Evolutionary conservation across 2,329 filamentous ascomycete species (phyloP).

Genomic region (Trichoderma sp.): DNA sequence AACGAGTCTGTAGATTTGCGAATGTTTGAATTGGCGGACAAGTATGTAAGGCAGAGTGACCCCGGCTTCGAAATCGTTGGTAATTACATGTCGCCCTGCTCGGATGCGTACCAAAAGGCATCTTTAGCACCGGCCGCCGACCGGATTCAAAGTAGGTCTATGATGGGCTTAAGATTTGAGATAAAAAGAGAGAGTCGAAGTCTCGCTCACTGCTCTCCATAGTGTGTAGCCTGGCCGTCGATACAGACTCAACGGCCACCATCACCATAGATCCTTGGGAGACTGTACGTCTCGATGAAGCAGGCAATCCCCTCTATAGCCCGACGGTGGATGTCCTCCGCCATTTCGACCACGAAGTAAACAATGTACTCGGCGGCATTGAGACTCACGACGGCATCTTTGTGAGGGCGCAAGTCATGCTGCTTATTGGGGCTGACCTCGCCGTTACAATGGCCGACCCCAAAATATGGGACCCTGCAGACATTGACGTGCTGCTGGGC

Average conservation of each 20-base stretch:
- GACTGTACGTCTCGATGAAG: slow-evolving; percentile 45
- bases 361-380: slow-evolving; percentile 74
- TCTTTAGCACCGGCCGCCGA: slow-evolving; percentile 43
- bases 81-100: slow-evolving; percentile 57
- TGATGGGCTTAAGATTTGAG: background rate
- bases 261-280: slow-evolving; percentile 85
- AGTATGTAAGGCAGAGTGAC: slow-evolving; percentile 64
- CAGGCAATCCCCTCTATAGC: slow-evolving; percentile 72
- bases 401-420: slow-evolving; percentile 65
- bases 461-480: slow-evolving; percentile 75
- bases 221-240: slow-evolving; percentile 76
- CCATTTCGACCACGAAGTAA: slow-evolving; percentile 84
- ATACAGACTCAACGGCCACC: slow-evolving; percentile 66
- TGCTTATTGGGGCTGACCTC: slow-evolving; percentile 74
- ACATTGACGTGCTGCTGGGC: slow-evolving; percentile 81
- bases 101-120: slow-evolving; percentile 43
- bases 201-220: background rate
- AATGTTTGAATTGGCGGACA: slow-evolving; percentile 82
- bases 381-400: slow-evolving; percentile 63
- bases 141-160: slow-evolving; percentile 48
- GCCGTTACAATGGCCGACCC: slow-evolving; percentile 70
- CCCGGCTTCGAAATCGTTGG: slow-evolving; percentile 75
- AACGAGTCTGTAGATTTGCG: slow-evolving; percentile 54
- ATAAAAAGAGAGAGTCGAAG: background rate
- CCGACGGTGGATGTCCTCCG: slow-evolving; percentile 83